Evolutionary conservation across 495 filamentous ascomycete species (phyloP), one percentile per base, ranked within the genome.

Genomic region (Glonium stellatum): DNA sequence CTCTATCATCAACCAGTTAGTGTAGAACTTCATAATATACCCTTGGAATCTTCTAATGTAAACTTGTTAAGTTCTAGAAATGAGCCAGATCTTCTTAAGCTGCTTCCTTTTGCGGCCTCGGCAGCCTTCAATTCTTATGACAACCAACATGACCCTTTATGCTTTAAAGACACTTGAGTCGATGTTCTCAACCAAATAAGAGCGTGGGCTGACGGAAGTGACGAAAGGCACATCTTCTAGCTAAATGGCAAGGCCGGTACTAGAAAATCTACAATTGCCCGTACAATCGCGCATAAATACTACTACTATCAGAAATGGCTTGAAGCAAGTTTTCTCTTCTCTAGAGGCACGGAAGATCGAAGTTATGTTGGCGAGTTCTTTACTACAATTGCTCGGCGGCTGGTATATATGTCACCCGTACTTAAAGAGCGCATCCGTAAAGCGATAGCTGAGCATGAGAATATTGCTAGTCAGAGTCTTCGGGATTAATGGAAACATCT

Each of bases 311-410:
- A 63, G 50, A 23, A 55, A 9, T 46, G 27, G 4, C 63, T 66
- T 2, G 66, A 59, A 57, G 63, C 58, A 13, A 68, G 66, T 37
- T 68, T 68, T 42, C 66, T 68, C 59, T 68, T 68, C 58, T 65
- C 63, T 37, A 37, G 57, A 52, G 63, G 66, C 35, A 46, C 53
- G 8, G 66, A 31, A 15, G 55, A 63, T 21, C 59, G 42, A 13
- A 52, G 63, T 50, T 48, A 58, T 42, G 66, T 55, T 41, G 42
- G 25, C 19, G 51, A 52, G 35, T 54, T 68, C 44, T 56, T 68
- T 59, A 66, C 63, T n/a, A 68, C 63, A 6, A 54, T 66, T 41
- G 63, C 66, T 25, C 3, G 19, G 11, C 58, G 61, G 31, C 58
- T 64, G 21, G 52, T 18, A 6, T 21, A 31, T 25, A 23, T 10